Base-by-base conservation (phyloP, 148 eudicot species). In the Vaccinium darrowii region DNA sequence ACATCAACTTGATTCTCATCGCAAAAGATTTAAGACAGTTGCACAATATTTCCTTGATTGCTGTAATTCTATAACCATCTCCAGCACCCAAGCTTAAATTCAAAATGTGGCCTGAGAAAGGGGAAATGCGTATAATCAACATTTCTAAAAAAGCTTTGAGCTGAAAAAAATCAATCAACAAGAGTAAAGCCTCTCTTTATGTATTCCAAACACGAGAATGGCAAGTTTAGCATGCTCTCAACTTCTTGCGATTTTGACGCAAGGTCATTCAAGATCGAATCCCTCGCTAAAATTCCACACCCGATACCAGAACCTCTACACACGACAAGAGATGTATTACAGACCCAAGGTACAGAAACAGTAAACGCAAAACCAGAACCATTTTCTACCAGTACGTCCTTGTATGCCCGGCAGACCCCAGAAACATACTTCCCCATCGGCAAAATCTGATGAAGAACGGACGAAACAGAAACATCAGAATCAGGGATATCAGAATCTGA, bases 241-340 rank as follows among this genome's bases (percentile, higher is more conserved):
- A 96, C 89, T 83, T 92, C 88, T 63, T 85, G 71, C 47, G 94
- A 91, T 52, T 90, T 87, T 53, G 91, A 87, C 23, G 84, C 49
- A 47, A 96, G 85, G 67, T 83, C 36, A 84, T 88, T 88, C 83
- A 92, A 71, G 75, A 94, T 90, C 54, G 54, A 87, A 87, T 93
- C 91, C 80, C 89, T 77, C 30, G 84, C 83, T 57, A 72, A 27
- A 62, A 36, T 79, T 71, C 87, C 87, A 51, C 84, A 67, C 62
- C 78, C 21, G 51, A 67, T 83, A 21, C 83, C 79, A 47, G 90
- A 93, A 81, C 94, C 92, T 91, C 90, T 93, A 83, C 89, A 90
- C 12, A 96, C 93, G 27, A 93, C 94, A 58, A 96, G 94, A 75
- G 99, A 88, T 23, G 97, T 79, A 84, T 96, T 96, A 86, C 97